Base-by-base conservation (phyloP, 169 alveolate species). In the Plasmodium gonderi region DNA sequence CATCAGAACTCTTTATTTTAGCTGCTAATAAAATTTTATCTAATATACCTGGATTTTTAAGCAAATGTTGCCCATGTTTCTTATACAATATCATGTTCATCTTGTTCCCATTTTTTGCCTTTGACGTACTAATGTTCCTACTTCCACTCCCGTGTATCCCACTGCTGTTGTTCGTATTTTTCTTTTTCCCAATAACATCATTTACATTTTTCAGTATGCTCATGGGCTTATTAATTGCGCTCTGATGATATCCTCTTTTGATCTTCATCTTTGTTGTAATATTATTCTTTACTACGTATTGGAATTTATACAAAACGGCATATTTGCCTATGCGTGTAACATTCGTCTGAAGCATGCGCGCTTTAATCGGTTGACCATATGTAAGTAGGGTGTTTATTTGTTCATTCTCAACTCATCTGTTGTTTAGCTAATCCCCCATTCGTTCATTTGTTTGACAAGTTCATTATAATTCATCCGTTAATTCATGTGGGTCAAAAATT, bases 1-100 rank as follows among this genome's bases (percentile, higher is more conserved):
- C 97, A 95, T 99, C 99, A 5, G 99, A 97, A 12, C 99, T 96
- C 92, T 98, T 97, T 42, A 99, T 98, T 44, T 98, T 99, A 14
- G 99, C 98, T 49, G 99, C 99, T 29, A 96, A 96, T 29, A 98
- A 96, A 54, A 99, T 98, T 94, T 97, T 97, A 83, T 99, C 98
- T 54, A 99, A 97, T 45, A 99, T 98, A 67, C 99, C 99, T 2
- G 99, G 99, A 90, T 99, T 99, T 96, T 99, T 98, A 72, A 99
- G 96, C 80, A 99, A 97, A 95, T 99, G 99, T 92, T 99, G 99
- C 4, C 99, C 99, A 90, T 96, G 97, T 78, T 98, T 96, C 92
- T 98, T 98, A 79, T 97, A 96, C 87, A 98, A 96, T 38, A 96
- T 83, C 96, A 97, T 97, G 69, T 95, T 95, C 89, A 94, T 90